A percentile compares a stretch with the other conserved stretches of the same genome.
Evolutionary conservation across 148 eudicot genomes (phyloP).

Genomic region (Mesembryanthemum crystallinum): DNA sequence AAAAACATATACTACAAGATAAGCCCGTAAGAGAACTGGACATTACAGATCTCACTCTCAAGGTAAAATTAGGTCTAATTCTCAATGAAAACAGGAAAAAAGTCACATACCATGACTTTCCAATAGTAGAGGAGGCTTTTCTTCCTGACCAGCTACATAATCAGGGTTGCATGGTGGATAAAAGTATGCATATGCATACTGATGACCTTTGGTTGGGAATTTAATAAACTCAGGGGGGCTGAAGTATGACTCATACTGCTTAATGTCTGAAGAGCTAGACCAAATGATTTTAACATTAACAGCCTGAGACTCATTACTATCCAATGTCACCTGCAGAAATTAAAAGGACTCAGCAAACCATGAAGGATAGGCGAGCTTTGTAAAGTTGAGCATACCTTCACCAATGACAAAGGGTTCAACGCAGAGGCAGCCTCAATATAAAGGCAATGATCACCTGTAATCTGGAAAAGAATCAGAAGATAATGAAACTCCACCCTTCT

Average conservation of each 20-base stretch:
- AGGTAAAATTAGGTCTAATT: neutral
- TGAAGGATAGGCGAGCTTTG: neutral
- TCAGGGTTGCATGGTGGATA: conserved; percentile 60
- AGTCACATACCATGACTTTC: conserved; percentile 53
- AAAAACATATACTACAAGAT: neutral
- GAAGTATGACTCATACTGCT: conserved; percentile 38
- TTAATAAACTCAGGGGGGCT: conserved; percentile 55
- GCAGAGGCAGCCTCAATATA: conserved; percentile 64
- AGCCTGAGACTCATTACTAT: conserved; percentile 28
- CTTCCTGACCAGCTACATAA: conserved; percentile 43
- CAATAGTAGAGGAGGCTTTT: conserved; percentile 57
- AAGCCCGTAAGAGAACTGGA: neutral
- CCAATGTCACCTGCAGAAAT: neutral
- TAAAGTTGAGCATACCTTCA: conserved; percentile 48
- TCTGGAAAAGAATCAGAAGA: conserved; percentile 25
- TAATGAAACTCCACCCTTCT: neutral
- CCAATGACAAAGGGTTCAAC: conserved; percentile 48
- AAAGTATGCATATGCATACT: conserved; percentile 55
- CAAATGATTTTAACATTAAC: conserved; percentile 42
- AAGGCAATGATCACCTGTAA: conserved; percentile 29
- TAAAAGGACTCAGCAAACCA: neutral
- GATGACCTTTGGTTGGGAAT: conserved; percentile 54
- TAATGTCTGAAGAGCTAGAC: conserved; percentile 47
- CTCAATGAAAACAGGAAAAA: neutral
- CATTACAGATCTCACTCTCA: neutral